Base-by-base conservation (phyloP, 495 filamentous ascomycete species). In the Lentithecium fluviatile region DNA sequence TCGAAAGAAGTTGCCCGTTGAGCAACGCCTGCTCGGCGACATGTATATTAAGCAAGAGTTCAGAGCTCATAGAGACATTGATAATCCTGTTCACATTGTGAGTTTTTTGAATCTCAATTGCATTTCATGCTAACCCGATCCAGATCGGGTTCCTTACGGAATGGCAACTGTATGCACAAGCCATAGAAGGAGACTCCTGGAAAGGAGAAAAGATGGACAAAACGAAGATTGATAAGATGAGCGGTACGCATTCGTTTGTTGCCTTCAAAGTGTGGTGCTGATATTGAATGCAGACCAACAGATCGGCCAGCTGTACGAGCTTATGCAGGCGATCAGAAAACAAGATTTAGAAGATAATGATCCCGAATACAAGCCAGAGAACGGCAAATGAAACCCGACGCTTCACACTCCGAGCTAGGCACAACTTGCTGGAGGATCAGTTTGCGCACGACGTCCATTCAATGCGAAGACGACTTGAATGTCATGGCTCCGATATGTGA, bases 101-200 rank as follows among this genome's bases (percentile, higher is more conserved):
- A 42, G 83, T 73, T 48, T 29, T 15, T 10, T 32, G 10, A 10
- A 32, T 32, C 3, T 32, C 10, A 3, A 32, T 32, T 10, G 10
- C 29, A 32, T 32, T 32, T 10, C 10, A 32, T 3, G 29, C 29
- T 32, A 4, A 32, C 29, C 4, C 29, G 10, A 32, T 32, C 29
- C 54, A 95, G 91, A 88, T 97, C 63, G 94, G 94, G 2, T 98
- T 98, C 70, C 78, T 97, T 66, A 93, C 88, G 0, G 91, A 97
- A 74, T 98, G 94, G 94, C 94, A 97, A 71, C 72, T 88, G 29
- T 98, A 97, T 69, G 92, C 89, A 10, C 93, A 98, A 72, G 82
- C 87, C 64, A 69, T 99, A 17, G 94, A 97, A 66, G 91, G 91
- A 0, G 86, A 95, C 42, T 71, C 79, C 0, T 97, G 94, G 92